Evolutionary conservation across 1,284 basidiomycete species (phyloP), one percentile per base, ranked within the genome.

Genomic region (Fomitopsis pinicola): DNA sequence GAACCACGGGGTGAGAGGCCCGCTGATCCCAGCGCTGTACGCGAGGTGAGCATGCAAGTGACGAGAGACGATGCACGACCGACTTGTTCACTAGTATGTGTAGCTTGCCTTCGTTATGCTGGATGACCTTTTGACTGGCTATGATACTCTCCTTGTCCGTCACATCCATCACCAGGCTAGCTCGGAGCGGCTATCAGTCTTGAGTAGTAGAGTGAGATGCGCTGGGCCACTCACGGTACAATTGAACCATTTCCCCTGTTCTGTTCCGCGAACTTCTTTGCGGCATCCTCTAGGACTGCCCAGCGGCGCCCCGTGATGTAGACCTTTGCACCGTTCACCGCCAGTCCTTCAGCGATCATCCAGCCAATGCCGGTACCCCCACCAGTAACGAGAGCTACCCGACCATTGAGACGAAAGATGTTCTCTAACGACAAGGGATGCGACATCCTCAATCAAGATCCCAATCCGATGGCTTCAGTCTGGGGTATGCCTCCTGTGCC

Each of bases 81-180:
- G 63, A 92, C 90, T 93, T 92, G 76, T 93, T 93, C 44, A 93
- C 84, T 2, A 94, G 81, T 52, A 93, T 82, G 68, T 94, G 89
- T 35, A 94, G 72, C 67, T 81, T 89, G 28, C 89, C 88, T 59
- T 92, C 88, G 64, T 77, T 80, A 50, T 80, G 72, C 62, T 84
- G 78, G 48, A 89, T 81, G 15, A 76, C 61, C 57, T 81, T 78
- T 65, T 83, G 83, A 2, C 79, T 83, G 10, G 74, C 76, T 55
- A 76, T 65, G 59, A 94, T 91, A 63, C 88, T 89, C 28, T 82
- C 77, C 68, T 89, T 89, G 68, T 82, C 76, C 0, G 88, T 90
- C 17, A 86, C 82, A 69, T 94, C 91, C 81, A 92, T 83, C 61
- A 77, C 72, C 38, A 91, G 64, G 33, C 89, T 92, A 35, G 36